A percentile compares a stretch with the other conserved stretches of the same genome.
Evolutionary conservation across 1,284 basidiomycete genomes (phyloP).

Genomic region (Rhizopogon parksii): DNA sequence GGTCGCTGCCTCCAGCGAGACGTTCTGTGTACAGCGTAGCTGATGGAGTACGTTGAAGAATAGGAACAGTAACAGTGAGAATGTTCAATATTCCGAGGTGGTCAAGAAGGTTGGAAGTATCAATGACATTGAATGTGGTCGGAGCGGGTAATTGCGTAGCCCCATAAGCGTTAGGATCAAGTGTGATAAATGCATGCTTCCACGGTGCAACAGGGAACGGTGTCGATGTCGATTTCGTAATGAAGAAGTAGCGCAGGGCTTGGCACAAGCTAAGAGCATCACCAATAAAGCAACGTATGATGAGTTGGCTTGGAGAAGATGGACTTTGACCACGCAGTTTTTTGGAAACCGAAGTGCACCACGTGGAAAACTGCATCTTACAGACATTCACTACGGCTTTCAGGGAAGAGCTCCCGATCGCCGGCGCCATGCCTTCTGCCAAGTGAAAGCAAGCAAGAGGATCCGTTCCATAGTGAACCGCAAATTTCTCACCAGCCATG

Average conservation of each 20-base stretch:
- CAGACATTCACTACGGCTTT: slow-evolving; percentile 18
- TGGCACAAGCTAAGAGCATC: slow-evolving; percentile 29
- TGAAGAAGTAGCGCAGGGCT: slow-evolving; percentile 21
- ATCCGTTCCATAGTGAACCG: slow-evolving; percentile 41
- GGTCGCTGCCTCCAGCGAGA: slow-evolving; percentile 21
- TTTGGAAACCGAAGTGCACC: slow-evolving; percentile 19
- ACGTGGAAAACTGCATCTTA: slow-evolving; percentile 18
- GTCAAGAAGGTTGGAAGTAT: slow-evolving; percentile 49
- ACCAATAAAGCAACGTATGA: slow-evolving; percentile 27
- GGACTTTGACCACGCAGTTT: slow-evolving; percentile 8
- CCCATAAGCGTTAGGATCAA: slow-evolving; percentile 32
- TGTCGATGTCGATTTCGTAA: slow-evolving; percentile 15
- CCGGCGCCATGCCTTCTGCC: slow-evolving; percentile 28
- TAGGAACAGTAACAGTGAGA: slow-evolving; percentile 31
- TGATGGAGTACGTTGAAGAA: slow-evolving; percentile 28
- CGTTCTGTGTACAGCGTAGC: slow-evolving; percentile 39
- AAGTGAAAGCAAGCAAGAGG: slow-evolving; percentile 45
- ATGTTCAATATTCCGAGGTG: slow-evolving; percentile 46
- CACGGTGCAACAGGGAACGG: slow-evolving; percentile 33
- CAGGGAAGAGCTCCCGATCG: neutral
- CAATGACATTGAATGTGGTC: slow-evolving; percentile 42
- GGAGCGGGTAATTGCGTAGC: slow-evolving; percentile 25
- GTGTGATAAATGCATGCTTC: slow-evolving; percentile 27
- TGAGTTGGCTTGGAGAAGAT: slow-evolving; percentile 3
- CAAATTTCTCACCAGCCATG: slow-evolving; percentile 33